Percentiles rank a stretch among this genome's conserved stretches.
Evolutionary conservation across 2,329 filamentous ascomycete species (phyloP).

Genomic region (Diatrype stigma): DNA sequence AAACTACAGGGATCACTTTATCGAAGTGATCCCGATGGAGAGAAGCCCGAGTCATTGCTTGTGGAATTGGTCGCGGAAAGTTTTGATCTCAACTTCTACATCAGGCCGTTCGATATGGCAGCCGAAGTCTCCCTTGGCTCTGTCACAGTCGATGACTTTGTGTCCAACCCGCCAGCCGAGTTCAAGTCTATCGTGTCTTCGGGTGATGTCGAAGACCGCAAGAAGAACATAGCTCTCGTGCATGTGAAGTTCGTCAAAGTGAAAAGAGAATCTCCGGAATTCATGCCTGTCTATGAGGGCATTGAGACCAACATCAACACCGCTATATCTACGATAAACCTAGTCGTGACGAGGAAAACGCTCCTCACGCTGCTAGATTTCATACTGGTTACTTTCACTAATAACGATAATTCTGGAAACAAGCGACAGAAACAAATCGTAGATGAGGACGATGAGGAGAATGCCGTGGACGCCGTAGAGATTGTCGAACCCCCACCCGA

Average conservation of each 20-base stretch:
- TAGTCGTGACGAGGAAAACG: constrained; percentile 90
- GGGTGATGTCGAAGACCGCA: constrained; percentile 64
- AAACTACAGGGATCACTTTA: constrained; percentile 90
- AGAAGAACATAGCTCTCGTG: constrained; percentile 76
- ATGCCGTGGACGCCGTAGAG: constrained; percentile 35
- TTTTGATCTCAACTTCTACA: constrained; percentile 83
- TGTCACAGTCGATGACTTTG: constrained; percentile 88
- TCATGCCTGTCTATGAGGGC: constrained; percentile 85
- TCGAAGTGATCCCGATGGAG: constrained; percentile 74
- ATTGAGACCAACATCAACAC: constrained; percentile 92
- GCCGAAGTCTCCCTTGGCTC: constrained; percentile 86
- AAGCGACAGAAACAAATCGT: constrained; percentile 31
- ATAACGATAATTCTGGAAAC: constrained; percentile 36
- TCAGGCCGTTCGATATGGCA: constrained; percentile 86
- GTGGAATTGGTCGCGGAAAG: constrained; percentile 88
- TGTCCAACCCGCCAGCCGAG: constrained; percentile 80
- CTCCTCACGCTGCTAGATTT: constrained; percentile 91
- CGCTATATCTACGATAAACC: constrained; percentile 88
- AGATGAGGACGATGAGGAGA: constrained; percentile 30
- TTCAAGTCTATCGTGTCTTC: constrained; percentile 99
- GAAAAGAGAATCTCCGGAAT: constrained; percentile 87
- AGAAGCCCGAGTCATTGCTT: constrained; percentile 72
- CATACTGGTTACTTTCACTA: constrained; percentile 84
- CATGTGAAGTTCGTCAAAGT: constrained; percentile 86
- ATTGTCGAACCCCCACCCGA: constrained; percentile 33